Conservation (phyloP, 73 alveolate species). For the Paramecium sonneborni region DNA sequence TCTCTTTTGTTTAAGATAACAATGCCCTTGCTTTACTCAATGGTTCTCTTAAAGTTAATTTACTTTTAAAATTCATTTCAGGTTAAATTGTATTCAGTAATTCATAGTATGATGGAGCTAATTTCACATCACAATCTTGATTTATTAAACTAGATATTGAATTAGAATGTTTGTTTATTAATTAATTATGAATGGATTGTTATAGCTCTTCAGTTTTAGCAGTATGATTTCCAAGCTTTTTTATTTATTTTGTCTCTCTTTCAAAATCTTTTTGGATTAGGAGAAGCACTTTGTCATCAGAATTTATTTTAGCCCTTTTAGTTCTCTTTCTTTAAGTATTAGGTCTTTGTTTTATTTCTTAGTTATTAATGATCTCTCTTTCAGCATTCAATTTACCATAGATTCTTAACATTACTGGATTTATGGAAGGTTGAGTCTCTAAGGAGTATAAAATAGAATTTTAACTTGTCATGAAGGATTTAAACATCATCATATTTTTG, state of each 20-base stretch:
- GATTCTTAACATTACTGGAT: slow-evolving; percentile 35
- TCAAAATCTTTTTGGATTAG: neutral
- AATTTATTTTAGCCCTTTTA: neutral
- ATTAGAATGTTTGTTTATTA: neutral
- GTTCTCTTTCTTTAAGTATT: neutral
- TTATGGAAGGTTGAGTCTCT: neutral
- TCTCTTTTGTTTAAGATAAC: neutral
- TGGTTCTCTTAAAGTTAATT: neutral
- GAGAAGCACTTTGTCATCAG: neutral
- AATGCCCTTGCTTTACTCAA: neutral
- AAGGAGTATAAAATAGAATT: neutral
- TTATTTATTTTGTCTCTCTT: slow-evolving; percentile 10
- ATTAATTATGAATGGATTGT: neutral
- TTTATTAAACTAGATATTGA: neutral
- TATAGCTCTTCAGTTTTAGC: neutral
- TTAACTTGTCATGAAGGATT: slow-evolving; percentile 10
- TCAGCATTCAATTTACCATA: slow-evolving; percentile 28
- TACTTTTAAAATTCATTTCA: neutral
- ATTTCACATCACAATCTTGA: neutral
- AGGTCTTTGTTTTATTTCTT: neutral
- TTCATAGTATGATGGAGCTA: slow-evolving; percentile 5
- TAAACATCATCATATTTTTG: slow-evolving; percentile 34
- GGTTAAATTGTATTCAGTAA: neutral
- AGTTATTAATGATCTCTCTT: neutral
- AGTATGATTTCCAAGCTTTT: neutral